Base-by-base conservation (phyloP, 2,329 filamentous ascomycete genomes). In the Neonectria faginata region DNA sequence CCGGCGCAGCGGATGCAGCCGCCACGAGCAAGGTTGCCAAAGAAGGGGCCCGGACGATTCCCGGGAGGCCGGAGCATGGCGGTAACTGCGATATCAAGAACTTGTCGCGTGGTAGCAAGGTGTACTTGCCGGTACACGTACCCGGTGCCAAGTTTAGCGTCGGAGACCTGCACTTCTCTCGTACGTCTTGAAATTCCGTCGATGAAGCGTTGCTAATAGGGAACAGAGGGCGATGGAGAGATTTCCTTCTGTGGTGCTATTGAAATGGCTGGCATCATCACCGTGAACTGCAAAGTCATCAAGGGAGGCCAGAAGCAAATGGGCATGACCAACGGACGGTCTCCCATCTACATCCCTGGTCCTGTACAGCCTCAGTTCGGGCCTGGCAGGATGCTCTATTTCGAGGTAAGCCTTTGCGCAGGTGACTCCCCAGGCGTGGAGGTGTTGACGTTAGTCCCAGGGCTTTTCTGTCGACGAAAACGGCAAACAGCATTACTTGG, bases 71-170 rank as follows among this genome's bases (percentile, higher is more conserved):
- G 0, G 93, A 97, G 73, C 92, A 97, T 71, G 94, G 94, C 14
- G 94, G 94, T 0, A 97, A 97, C 74, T 96, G 93, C 75, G 93
- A 97, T 70, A 96, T 97, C 78, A 97, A 97, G 82, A 96, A 96
- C 73, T 83, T 97, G 31, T 91, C 87, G 1, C 84, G 92, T 7
- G 93, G 92, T 2, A 90, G 86, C 62, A 95, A 94, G 75, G 92
- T 97, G 0, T 97, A 94, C 76, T 85, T 97, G 0, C 94, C 94
- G 0, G 91, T 97, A 0, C 94, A 97, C 73, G 92, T 97, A 5
- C 80, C 85, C 0, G 94, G 94, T 0, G 94, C 94, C 48, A 97
- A 97, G 75, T 97, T 97, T 79, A 92, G 88, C 47, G 94, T 97
- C 0, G 94, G 94, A 12, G 94, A 97, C 76, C 80, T 97, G 39